phyloP scores from a whole-genome alignment of 768 basidiomycete genomes.

The Russula abietina region DNA sequence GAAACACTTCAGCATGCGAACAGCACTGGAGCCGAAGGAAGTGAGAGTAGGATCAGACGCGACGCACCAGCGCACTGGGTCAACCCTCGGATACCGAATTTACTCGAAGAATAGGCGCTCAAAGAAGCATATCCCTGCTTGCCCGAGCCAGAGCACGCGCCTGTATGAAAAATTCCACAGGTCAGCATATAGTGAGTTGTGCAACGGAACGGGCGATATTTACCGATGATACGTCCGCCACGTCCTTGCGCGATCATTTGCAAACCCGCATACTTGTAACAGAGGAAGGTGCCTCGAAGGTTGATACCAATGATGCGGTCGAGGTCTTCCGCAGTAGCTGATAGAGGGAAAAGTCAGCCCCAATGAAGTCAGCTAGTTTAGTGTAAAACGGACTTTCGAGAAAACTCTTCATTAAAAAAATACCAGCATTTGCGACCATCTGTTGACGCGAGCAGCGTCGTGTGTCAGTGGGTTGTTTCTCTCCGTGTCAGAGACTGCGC shows the following conservation, averaged over 20 bases:
- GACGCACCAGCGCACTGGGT: constrained; percentile 28
- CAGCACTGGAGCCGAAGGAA: not conserved
- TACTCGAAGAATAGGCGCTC: constrained; percentile 30
- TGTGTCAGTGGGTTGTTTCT: not conserved
- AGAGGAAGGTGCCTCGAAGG: constrained; percentile 25
- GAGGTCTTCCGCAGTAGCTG: constrained; percentile 25
- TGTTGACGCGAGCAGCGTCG: not conserved
- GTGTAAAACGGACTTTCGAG: constrained; percentile 23
- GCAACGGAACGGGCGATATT: not conserved
- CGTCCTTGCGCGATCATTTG: constrained; percentile 29
- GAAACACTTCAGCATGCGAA: constrained; percentile 4
- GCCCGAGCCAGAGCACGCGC: constrained; percentile 14
- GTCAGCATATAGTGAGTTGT: not conserved
- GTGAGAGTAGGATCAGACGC: not conserved
- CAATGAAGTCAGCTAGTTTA: not conserved
- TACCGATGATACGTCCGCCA: constrained; percentile 28
- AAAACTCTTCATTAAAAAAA: constrained; percentile 16
- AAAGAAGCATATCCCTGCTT: constrained; percentile 15
- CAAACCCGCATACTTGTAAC: constrained; percentile 27
- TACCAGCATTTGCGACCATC: constrained; percentile 30
- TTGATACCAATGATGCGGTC: constrained; percentile 25
- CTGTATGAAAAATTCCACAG: not conserved
- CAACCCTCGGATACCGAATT: constrained; percentile 32
- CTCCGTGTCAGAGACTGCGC: not conserved
- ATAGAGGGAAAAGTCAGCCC: not conserved